Conservation (phyloP, 129 eudicot genomes). For the Logfia minima region DNA sequence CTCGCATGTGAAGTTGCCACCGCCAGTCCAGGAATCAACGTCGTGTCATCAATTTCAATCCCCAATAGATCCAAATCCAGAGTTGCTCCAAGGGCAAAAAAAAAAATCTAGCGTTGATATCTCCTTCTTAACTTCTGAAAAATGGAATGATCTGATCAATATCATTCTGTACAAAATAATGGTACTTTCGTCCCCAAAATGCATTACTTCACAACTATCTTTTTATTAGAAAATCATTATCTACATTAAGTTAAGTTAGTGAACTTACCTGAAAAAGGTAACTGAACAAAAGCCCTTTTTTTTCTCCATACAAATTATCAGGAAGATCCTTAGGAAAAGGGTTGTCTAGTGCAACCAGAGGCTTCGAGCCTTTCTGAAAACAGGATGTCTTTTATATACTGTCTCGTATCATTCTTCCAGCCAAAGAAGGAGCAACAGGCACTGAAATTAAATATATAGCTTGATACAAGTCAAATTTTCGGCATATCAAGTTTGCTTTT, state of each 20-base stretch:
- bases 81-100: conserved; percentile 71
- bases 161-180: neutral
- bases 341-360: conserved; percentile 80
- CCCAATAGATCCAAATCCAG: conserved; percentile 92
- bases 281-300: conserved; percentile 96
- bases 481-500: neutral
- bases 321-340: conserved; percentile 97
- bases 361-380: conserved; percentile 88
- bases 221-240: neutral
- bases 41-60: conserved; percentile 65
- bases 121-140: conserved; percentile 74
- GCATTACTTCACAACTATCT: neutral
- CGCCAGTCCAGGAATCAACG: conserved; percentile 89
- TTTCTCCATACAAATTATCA: conserved; percentile 85
- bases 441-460: conserved; percentile 44
- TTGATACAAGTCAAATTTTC: neutral
- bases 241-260: neutral
- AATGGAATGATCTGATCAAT: conserved; percentile 20
- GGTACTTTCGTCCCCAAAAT: neutral
- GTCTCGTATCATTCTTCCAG: conserved; percentile 90
- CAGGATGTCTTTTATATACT: conserved; percentile 79
- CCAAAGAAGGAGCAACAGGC: conserved; percentile 84
- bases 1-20: conserved; percentile 83
- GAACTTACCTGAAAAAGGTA: conserved; percentile 81
- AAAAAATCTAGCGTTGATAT: conserved; percentile 48